phyloP scores from a whole-genome alignment of 83 land plant species.

The Diphasiastrum complanatum region DNA sequence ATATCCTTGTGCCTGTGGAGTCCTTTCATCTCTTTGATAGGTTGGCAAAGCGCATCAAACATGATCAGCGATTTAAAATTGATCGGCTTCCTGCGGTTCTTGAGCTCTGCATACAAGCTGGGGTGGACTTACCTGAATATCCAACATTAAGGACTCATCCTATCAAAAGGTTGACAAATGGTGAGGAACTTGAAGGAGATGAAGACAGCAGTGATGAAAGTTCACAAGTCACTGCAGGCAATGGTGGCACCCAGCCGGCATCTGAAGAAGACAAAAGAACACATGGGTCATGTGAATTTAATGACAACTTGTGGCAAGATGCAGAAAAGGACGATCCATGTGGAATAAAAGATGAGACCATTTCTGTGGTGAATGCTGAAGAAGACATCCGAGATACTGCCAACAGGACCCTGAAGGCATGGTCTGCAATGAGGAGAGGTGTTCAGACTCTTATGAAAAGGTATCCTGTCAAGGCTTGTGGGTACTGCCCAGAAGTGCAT shows the following conservation, averaged over 20 bases:
- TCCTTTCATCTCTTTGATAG: conserved; percentile 81
- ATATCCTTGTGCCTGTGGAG: conserved; percentile 73
- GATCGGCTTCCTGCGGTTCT: conserved; percentile 74
- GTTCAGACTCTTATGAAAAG: conserved; percentile 47
- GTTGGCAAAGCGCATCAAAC: conserved; percentile 53
- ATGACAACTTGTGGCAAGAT: neutral
- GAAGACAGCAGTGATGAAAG: conserved; percentile 18
- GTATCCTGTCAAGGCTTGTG: conserved; percentile 58
- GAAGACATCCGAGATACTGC: conserved; percentile 23
- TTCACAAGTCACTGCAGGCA: no score
- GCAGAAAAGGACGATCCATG: neutral
- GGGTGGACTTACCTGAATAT: conserved; percentile 70
- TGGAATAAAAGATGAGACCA: neutral
- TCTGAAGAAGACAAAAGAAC: no score
- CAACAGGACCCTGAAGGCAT: conserved; percentile 41
- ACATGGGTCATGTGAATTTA: no score
- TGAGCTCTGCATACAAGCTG: conserved; percentile 97
- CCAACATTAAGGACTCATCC: conserved; percentile 81
- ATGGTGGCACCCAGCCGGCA: no score
- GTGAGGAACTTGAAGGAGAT: conserved; percentile 55
- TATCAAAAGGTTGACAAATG: conserved; percentile 39
- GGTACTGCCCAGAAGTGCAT: conserved; percentile 76
- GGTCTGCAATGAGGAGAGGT: conserved; percentile 50
- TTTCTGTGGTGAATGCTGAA: conserved; percentile 5
- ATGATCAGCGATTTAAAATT: conserved; percentile 58